Conservation (phyloP, 768 basidiomycete genomes). For the Lentinula detonsa region DNA sequence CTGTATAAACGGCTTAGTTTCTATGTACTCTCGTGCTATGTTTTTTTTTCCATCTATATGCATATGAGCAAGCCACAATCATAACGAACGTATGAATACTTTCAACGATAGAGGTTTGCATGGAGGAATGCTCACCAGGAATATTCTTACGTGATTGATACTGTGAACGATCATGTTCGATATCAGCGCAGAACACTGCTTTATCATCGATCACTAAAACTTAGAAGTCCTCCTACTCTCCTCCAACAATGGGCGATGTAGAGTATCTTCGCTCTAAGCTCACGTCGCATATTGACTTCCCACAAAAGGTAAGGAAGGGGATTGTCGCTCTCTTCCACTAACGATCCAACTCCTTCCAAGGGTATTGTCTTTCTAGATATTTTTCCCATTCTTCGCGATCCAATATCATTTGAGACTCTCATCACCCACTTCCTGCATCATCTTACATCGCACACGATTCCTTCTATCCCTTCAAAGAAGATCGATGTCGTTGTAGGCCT, state of each 20-base stretch:
- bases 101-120: neutral
- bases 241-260: slow-evolving; percentile 62
- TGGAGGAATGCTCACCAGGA: neutral
- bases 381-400: slow-evolving; percentile 86
- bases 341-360: slow-evolving; percentile 28
- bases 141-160: too few species aligned
- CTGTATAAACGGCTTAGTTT: slow-evolving; percentile 52
- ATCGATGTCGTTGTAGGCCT: slow-evolving; percentile 93
- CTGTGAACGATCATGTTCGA: too few species aligned
- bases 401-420: slow-evolving; percentile 82
- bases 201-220: too few species aligned
- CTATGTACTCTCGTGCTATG: slow-evolving; percentile 4
- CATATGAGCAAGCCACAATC: slow-evolving; percentile 7
- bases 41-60: neutral
- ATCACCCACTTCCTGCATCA: slow-evolving; percentile 87
- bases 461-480: slow-evolving; percentile 51
- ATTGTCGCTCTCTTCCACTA: neutral
- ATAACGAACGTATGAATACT: neutral
- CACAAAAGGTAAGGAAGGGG: slow-evolving; percentile 65
- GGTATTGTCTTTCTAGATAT: slow-evolving; percentile 93
- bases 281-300: slow-evolving; percentile 69
- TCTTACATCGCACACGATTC: slow-evolving; percentile 73
- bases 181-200: too few species aligned
- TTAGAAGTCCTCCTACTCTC: slow-evolving; percentile 2
- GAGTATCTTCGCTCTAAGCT: slow-evolving; percentile 61